Percentiles rank a stretch among this genome's conserved stretches.
Conservation (phyloP, 2,329 filamentous ascomycete species). For the Sporothrix dimorphospora region DNA sequence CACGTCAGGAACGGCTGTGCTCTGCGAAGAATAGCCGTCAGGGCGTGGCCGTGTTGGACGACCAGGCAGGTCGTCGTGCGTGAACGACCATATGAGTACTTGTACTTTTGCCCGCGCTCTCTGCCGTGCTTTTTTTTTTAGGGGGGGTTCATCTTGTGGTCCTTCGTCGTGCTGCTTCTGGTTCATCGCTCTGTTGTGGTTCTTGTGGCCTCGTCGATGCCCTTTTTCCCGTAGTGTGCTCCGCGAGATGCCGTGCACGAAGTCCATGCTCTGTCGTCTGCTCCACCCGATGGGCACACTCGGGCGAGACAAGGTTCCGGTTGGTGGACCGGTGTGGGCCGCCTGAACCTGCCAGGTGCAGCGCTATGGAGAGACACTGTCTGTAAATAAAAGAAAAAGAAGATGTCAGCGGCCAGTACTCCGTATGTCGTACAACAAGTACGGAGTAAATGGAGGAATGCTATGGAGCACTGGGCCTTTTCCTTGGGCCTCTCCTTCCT, state of each 20-base stretch:
- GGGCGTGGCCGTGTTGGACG: slow-evolving; percentile 1
- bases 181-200: background rate
- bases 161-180: background rate
- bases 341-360: background rate
- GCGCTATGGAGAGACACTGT: slow-evolving; percentile 12
- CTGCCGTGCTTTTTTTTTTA: background rate
- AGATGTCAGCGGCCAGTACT: background rate
- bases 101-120: background rate
- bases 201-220: background rate
- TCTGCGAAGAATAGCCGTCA: slow-evolving; percentile 3
- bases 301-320: slow-evolving; percentile 19
- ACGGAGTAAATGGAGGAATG: background rate
- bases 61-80: background rate
- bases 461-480: background rate
- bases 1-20: slow-evolving; percentile 29
- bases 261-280: slow-evolving; percentile 1
- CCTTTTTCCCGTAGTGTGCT: background rate
- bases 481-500: background rate
- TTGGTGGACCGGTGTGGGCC: slow-evolving; percentile 7
- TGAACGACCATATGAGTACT: background rate
- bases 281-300: slow-evolving; percentile 12
- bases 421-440: background rate
- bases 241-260: slow-evolving; percentile 6
- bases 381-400: background rate
- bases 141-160: slow-evolving; percentile 5